Evolutionary conservation across 1,139 yeast genomes (phyloP), one percentile per base, ranked within the genome.

Genomic region (Lodderomyces orthopsilosis): DNA sequence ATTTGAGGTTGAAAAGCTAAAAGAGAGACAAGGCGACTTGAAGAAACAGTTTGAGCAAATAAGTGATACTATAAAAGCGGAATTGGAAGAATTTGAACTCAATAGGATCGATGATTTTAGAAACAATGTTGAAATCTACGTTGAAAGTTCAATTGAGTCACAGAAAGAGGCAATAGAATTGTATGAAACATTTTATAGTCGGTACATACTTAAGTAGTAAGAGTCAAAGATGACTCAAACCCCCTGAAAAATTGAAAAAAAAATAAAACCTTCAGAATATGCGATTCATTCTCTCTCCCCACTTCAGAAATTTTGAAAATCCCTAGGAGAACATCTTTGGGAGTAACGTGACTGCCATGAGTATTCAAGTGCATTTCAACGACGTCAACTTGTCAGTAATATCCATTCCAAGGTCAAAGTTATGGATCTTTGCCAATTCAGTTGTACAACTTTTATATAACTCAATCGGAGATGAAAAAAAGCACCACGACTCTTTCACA

Each of bases 161-260:
- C 98, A 93, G 62, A 94, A 93, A 66, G 97, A 90, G 61, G 83
- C 93, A 27, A 93, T 93, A 53, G 98, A 93, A 63, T 65, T 88
- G 26, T 93, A 97, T 95, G 98, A 93, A 65, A 86, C 96, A 0
- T 93, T 86, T 55, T 84, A 39, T 35, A 37, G 40, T 37, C 34
- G 40, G 18, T 28, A 37, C 13, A 37, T 37, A n/a, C 9, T 13
- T 30, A 4, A 27, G 17, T n/a, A 27, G n/a, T 8, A 24, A 12
- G 9, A 10, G 17, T 17, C 15, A 27, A 6, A 30, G 34, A 30
- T 30, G 34, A 30, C 34, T 30, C 34, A 30, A 30, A n/a, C n/a
- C n/a, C n/a, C n/a, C n/a, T n/a, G n/a, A n/a, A n/a, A n/a, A 8
- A 12, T 8, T 10, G 10, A 12, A 9, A 7, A 24, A 24, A 4